These are phyloP conservation scores for Penicillium verhagenii DNA, from an alignment of 495 filamentous ascomycete species.

Conservation along the genomic window DNA sequence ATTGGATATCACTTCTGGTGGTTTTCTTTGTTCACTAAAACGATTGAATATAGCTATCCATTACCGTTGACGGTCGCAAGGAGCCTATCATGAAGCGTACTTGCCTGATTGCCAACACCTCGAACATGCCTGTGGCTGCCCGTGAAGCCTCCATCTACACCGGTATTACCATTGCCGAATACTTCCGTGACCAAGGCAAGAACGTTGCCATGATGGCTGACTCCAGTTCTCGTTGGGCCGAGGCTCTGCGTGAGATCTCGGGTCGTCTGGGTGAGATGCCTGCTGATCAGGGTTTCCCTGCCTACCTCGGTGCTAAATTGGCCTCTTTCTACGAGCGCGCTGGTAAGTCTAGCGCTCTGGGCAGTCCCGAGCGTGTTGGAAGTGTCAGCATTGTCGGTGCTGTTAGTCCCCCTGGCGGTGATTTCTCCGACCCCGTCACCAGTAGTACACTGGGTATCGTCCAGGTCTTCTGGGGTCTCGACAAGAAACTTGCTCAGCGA, in stretches of 20 bases:
- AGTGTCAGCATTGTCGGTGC: constrained; percentile 98
- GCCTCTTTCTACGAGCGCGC: constrained; percentile 99
- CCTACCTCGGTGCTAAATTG: constrained; percentile 93
- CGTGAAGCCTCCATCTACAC: constrained; percentile 99
- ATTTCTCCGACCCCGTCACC: constrained; percentile 99
- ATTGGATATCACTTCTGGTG: background rate
- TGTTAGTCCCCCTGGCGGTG: constrained; percentile 95
- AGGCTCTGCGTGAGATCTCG: constrained; percentile 97
- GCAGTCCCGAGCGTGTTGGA: constrained; percentile 81
- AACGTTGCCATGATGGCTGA: constrained; percentile 99
- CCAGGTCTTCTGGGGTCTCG: constrained; percentile 99
- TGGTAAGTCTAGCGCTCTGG: constrained; percentile 78
- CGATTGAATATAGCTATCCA: constrained; percentile 63
- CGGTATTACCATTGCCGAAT: constrained; percentile 96
- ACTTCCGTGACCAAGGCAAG: constrained; percentile 98
- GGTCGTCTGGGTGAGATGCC: constrained; percentile 99
- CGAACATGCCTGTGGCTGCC: constrained; percentile 99
- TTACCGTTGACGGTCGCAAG: constrained; percentile 84
- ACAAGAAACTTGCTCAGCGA: constrained; percentile 98
- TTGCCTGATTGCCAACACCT: constrained; percentile 96
- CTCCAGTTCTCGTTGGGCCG: constrained; percentile 97
- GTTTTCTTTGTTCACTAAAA: background rate
- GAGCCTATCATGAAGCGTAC: constrained; percentile 99
- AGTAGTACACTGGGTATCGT: constrained; percentile 93
- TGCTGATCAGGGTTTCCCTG: constrained; percentile 98